Base-by-base conservation (phyloP, 495 filamentous ascomycete species). In the Xylaria grammica region DNA sequence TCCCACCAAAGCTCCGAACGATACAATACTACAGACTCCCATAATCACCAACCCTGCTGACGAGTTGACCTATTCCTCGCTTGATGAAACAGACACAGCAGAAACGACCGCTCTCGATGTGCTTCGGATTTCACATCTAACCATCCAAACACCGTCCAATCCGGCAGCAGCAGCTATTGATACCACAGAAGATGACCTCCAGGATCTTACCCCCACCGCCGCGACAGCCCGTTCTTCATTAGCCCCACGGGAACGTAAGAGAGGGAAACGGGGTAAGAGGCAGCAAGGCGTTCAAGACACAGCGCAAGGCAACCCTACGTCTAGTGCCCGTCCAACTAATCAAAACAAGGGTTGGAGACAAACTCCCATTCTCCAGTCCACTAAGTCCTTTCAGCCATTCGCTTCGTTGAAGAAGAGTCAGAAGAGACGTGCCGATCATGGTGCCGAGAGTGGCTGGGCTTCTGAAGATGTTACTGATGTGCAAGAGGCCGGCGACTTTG, bases 381-480 rank as follows among this genome's bases (percentile, higher is more conserved):
- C 76, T 11, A 85, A 77, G 26, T 84, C 81, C 1, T 84, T 81
- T 76, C 88, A 82, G 70, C 84, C 75, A 26, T 84, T 81, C 76
- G 77, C 82, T 74, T 77, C 82, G 68, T 73, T 89, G 72, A 84
- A 85, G 82, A 73, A 83, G 78, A 69, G 53, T 22, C 80, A 81
- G 62, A 83, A 81, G 34, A 78, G 80, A 32, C 74, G 79, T 54
- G 81, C 83, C 27, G 79, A 81, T 40, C 76, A 75, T 20, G 84
- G 85, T 24, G 82, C 89, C 65, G 84, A 91, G 20, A 96, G 90
- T 77, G 95, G 93, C 13, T 99, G 95, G 95, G 93, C 92, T 42
- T 97, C 94, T 0, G 95, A 96, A 73, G 94, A 97, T 75, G 93
- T 93, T 26, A 96, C 93, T 2, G 95, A 99, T 75, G 93, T 97